These are phyloP conservation scores for Grosmannia serpens DNA, from an alignment of 2,329 filamentous ascomycete species.

Conservation along the genomic window DNA sequence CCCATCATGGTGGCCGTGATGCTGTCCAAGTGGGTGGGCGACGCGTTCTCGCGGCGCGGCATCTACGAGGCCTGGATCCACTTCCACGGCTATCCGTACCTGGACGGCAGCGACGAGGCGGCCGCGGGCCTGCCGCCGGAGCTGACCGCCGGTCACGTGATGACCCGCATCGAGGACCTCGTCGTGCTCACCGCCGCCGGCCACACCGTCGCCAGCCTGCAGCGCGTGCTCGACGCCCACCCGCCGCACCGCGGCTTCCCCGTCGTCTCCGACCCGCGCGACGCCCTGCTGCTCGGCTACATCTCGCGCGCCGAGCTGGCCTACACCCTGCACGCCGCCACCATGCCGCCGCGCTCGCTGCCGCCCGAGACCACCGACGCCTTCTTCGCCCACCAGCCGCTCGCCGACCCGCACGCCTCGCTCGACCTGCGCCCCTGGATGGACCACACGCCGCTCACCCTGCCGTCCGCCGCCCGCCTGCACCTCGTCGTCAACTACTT, in stretches of 20 bases:
- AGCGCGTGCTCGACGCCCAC: slow-evolving; percentile 58
- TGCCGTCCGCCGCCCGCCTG: slow-evolving; percentile 64
- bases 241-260: slow-evolving; percentile 77
- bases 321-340: slow-evolving; percentile 62
- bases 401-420: slow-evolving; percentile 63
- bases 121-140: slow-evolving; percentile 37
- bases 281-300: slow-evolving; percentile 77
- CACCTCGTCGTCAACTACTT: slow-evolving; percentile 88
- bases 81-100: slow-evolving; percentile 87
- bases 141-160: slow-evolving; percentile 74
- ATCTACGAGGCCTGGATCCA: slow-evolving; percentile 99
- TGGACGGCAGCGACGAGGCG: slow-evolving; percentile 76
- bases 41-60: slow-evolving; percentile 81
- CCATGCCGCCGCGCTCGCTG: slow-evolving; percentile 44
- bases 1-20: slow-evolving; percentile 99
- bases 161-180: slow-evolving; percentile 87
- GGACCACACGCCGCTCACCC: slow-evolving; percentile 93
- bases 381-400: slow-evolving; percentile 70
- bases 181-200: slow-evolving; percentile 77
- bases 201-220: slow-evolving; percentile 72
- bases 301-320: slow-evolving; percentile 84
- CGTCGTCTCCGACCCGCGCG: slow-evolving; percentile 66
- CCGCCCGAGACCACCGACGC: slow-evolving; percentile 63
- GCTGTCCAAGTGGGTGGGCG: slow-evolving; percentile 96
- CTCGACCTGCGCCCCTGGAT: slow-evolving; percentile 94